These are phyloP conservation scores for Alternaria sp. DNA, from an alignment of 2,329 filamentous ascomycete genomes.

Conservation along the genomic window DNA sequence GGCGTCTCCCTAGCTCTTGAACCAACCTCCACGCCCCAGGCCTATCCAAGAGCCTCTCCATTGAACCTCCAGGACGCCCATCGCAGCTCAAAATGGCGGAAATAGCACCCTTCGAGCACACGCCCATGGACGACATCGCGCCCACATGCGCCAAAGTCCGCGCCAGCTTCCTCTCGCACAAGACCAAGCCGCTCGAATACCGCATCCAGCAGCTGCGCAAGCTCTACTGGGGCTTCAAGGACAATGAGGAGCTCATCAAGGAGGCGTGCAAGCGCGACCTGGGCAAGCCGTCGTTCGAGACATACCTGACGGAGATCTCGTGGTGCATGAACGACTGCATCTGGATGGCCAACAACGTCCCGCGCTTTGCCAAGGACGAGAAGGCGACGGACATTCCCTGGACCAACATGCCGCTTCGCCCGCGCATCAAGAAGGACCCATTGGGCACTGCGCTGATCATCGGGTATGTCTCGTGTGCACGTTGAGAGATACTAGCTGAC, in stretches of 20 bases:
- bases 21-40: not conserved
- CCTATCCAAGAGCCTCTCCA: not conserved
- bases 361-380: constrained; percentile 85
- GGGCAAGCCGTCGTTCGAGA: constrained; percentile 77
- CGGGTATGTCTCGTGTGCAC: not conserved
- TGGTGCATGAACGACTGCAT: constrained; percentile 84
- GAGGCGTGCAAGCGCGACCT: constrained; percentile 81
- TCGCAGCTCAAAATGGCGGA: constrained; percentile 6
- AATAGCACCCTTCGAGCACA: constrained; percentile 43
- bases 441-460: constrained; percentile 84
- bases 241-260: constrained; percentile 74
- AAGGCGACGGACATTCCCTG: constrained; percentile 71
- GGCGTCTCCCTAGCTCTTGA: not conserved
- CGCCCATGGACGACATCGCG: constrained; percentile 43
- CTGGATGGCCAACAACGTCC: constrained; percentile 76
- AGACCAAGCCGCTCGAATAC: constrained; percentile 82
- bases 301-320: constrained; percentile 74
- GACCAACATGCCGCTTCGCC: constrained; percentile 71
- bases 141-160: constrained; percentile 60
- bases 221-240: constrained; percentile 90
- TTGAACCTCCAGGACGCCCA: not conserved
- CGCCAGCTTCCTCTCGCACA: constrained; percentile 75
- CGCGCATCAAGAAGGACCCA: constrained; percentile 85
- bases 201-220: constrained; percentile 86
- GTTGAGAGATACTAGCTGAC: not conserved